Evolutionary conservation across 1,284 basidiomycete species (phyloP), one percentile per base, ranked within the genome.

Genomic region (Coriolopsis trogii): DNA sequence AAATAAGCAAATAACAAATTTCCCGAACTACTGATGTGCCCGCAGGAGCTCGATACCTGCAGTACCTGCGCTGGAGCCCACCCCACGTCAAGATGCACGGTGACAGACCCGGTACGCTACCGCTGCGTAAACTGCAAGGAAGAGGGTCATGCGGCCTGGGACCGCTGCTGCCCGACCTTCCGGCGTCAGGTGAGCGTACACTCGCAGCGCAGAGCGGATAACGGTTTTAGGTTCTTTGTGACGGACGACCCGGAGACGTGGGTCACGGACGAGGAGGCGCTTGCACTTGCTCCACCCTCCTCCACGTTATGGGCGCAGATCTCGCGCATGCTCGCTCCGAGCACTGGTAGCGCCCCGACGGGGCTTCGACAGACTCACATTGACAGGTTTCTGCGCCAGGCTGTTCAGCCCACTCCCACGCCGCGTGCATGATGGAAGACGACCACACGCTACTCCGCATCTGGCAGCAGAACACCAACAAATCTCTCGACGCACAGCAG

Each of bases 381-480:
- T 28, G 33, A 37, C 24, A 38, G 29, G 4, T 42, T 13, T 13
- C 9, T 20, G 20, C 23, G 31, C 13, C 12, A 13, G 12, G 31
- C 13, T 33, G 31, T 5, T 16, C 5, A 30, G 6, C 6, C 16
- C 4, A 1, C 4, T 8, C 38, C 21, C 13, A 15, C 43, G 3
- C 16, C 28, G 4, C 25, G 13, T 2, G 7, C 26, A 2, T 12
- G 8, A 28, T 41, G 24, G 28, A 21, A 7, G 38, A 46, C 38
- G 15, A 25, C 20, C 26, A 31, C 39, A 28, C 7, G 1, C 21
- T 9, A 23, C 24, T 23, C 45, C 20, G 50, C 4, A 62, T 71
- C 13, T 66, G 61, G 59, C 68, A 70, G 43, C 63, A 65, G n/a
- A 60, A 65, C 41, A 29, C 66, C 10, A 68, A 67, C 51, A 67